Base-by-base conservation (phyloP, 345 rosid genomes). In the Lagerstroemia speciosa region DNA sequence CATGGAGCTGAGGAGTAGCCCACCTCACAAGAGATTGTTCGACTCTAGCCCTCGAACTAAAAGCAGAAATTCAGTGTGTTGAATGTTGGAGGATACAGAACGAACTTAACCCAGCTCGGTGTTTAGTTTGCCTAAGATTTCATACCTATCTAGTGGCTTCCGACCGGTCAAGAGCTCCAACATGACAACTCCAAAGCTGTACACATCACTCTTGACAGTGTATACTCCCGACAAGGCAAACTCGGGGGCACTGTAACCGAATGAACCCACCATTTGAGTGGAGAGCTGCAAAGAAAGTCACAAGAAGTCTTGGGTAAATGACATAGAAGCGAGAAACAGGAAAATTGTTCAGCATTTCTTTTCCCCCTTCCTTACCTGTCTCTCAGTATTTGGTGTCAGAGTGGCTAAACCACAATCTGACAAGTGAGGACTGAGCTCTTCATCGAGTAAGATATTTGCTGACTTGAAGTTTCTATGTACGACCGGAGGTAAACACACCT, bases 101-200 rank as follows among this genome's bases (percentile, higher is more conserved):
- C n/a, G n/a, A n/a, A n/a, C n/a, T n/a, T n/a, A n/a, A n/a, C n/a
- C n/a, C n/a, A n/a, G n/a, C n/a, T n/a, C n/a, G n/a, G n/a, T n/a
- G n/a, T n/a, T n/a, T n/a, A n/a, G n/a, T n/a, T n/a, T n/a, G 27
- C 26, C 46, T 29, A 31, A 12, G n/a, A 41, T n/a, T 24, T 2
- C 68, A 50, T 79, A 92, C 99, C 99, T 90, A 79, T 95, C 99
- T 37, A 95, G 88, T 34, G 99, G 98, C 79, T 95, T 90, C 76
- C 98, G 85, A 64, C 99, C 98, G 45, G 99, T 90, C 81, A 95
- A 78, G 65, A 95, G 82, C 86, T 95, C 99, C 76, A 95, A 81
- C 99, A 92, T 95, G 60, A 90, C 99, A 60, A 95, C 99, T 61
- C 99, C 99, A 64, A 95, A 95, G 72, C 98, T 95, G 82, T 95